Evolutionary conservation across 2,329 filamentous ascomycete genomes (phyloP), one percentile per base, ranked within the genome.

Genomic region (Fusarium pininemorale): DNA sequence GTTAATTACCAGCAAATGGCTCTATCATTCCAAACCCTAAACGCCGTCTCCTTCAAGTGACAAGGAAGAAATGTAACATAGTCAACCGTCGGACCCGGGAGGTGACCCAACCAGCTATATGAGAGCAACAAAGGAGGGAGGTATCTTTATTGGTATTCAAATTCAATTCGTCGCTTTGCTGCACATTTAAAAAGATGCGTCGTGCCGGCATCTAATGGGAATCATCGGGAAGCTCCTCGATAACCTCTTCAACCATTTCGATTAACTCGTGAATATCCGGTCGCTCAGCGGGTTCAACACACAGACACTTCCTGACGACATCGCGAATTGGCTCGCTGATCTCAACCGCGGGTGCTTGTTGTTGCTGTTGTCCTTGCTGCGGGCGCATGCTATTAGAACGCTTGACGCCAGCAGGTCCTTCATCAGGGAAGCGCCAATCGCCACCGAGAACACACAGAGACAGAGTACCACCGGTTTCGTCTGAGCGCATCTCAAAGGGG

Each of bases 371-470:
- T 63, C 77, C 80, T 76, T 75, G 81, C 65, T 73, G 69, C 3
- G 77, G 75, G 18, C 77, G 75, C 76, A 84, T 83, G 71, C 77
- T 83, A 69, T 84, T 85, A 69, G 84, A 85, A 60, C 84, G 83
- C 78, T 84, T 86, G 65, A 84, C 82, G 44, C 89, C 89, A 48
- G 87, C 87, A 8, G 89, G 89, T 2, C 92, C 91, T 81, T 98
- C 95, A 77, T 98, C 95, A 0, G 96, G 96, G 83, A 98, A 99
- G 58, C 95, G 89, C 96, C 96, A 99, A 83, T 98, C 96, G 44
- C 96, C 96, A 69, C 95, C 94, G 22, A 98, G 85, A 24, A 98
- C 94, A 81, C 96, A 98, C 76, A 98, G 93, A 76, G 93, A 97
- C 73, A 99, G 85, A 74, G 93, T 96, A 50, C 96, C 96, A 74